phyloP scores from a whole-genome alignment of 257 asterid genomes.

The Primulina huaijiensis region DNA sequence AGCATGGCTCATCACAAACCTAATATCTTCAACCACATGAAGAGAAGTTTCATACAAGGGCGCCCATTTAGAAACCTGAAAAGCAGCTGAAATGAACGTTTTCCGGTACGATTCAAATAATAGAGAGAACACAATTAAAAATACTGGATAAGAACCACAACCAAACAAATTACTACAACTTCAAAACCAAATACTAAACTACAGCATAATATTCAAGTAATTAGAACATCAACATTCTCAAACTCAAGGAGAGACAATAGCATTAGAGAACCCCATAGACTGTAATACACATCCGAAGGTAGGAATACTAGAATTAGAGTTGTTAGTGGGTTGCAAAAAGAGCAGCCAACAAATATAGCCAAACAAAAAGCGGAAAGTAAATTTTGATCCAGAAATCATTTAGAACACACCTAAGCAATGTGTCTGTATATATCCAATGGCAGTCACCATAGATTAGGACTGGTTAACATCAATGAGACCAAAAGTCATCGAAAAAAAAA shows the following conservation, averaged over 20 bases:
- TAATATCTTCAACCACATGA: slow-evolving; percentile 80
- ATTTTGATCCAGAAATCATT: neutral
- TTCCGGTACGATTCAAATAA: slow-evolving; percentile 20
- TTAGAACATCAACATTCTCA: too few species aligned
- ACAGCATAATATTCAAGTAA: neutral
- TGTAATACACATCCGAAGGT: too few species aligned
- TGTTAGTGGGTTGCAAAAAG: neutral
- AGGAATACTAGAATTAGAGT: neutral
- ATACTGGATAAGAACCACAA: neutral
- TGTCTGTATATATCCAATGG: neutral
- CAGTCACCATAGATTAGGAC: neutral
- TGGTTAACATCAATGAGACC: neutral
- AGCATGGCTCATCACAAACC: slow-evolving; percentile 91
- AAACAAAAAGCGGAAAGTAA: neutral
- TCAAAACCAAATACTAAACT: neutral
- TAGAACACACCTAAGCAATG: neutral
- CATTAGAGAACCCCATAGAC: neutral
- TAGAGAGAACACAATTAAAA: slow-evolving; percentile 10
- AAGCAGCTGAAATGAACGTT: slow-evolving; percentile 31
- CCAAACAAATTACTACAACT: neutral
- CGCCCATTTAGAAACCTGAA: slow-evolving; percentile 83
- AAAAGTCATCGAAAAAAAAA: neutral
- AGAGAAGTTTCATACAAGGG: slow-evolving; percentile 65
- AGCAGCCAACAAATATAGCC: neutral
- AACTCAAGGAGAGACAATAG: too few species aligned